A percentile compares a stretch with the other conserved stretches of the same genome.
These are phyloP conservation scores for Paraglomus brasilianum DNA, from an alignment of 192 early-diverging fungal species.

Conservation along the genomic window DNA sequence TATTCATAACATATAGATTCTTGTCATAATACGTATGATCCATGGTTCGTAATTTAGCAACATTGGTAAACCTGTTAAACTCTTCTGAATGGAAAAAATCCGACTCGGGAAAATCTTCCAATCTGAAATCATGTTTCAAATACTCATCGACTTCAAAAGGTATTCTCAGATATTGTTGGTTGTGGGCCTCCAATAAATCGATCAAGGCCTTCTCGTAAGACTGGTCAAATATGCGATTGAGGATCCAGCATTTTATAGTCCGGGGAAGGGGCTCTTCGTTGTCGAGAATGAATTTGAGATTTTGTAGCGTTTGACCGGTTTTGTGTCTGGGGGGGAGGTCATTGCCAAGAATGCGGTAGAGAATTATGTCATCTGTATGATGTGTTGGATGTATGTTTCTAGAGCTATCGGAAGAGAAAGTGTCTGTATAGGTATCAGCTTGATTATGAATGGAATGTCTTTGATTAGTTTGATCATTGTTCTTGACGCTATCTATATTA, in stretches of 20 bases:
- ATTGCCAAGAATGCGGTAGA: slow-evolving; percentile 61
- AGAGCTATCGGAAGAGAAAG: too few species aligned
- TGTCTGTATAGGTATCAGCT: too few species aligned
- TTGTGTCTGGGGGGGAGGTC: slow-evolving; percentile 64
- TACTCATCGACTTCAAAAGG: slow-evolving; percentile 58
- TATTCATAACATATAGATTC: slow-evolving; percentile 68
- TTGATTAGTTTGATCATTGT: too few species aligned
- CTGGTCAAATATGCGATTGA: slow-evolving; percentile 60
- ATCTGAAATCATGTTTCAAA: slow-evolving; percentile 52
- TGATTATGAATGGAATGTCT: too few species aligned
- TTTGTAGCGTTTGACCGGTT: slow-evolving; percentile 58
- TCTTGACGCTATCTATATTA: too few species aligned
- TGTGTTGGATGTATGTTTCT: too few species aligned
- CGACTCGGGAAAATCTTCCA: slow-evolving; percentile 61
- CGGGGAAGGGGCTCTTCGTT: slow-evolving; percentile 57
- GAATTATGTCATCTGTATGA: background rate
- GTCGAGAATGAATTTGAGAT: slow-evolving; percentile 58
- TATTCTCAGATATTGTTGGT: slow-evolving; percentile 55
- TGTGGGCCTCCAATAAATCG: slow-evolving; percentile 46
- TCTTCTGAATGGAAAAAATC: slow-evolving; percentile 65
- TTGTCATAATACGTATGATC: slow-evolving; percentile 66
- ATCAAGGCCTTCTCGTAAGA: slow-evolving; percentile 57
- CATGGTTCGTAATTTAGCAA: slow-evolving; percentile 54
- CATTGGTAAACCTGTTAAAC: slow-evolving; percentile 55
- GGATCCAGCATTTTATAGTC: slow-evolving; percentile 56